phyloP scores from a whole-genome alignment of 257 asterid genomes.

The Lycium ferocissimum region DNA sequence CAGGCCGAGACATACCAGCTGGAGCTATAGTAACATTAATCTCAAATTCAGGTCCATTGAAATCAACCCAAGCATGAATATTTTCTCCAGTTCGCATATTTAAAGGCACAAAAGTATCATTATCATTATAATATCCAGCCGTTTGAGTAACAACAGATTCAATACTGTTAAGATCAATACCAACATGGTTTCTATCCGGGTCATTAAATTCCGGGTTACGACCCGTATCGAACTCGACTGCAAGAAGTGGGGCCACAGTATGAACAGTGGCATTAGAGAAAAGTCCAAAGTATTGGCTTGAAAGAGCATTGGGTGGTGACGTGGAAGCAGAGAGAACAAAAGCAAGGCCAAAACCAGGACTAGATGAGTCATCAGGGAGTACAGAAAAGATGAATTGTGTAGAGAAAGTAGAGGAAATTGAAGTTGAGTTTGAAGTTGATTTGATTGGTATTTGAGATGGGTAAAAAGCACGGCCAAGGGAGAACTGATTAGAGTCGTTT shows the following conservation, averaged over 20 bases:
- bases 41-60: slow-evolving; percentile 57
- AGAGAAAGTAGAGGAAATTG: slow-evolving; percentile 64
- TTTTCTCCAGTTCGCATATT: slow-evolving; percentile 70
- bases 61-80: slow-evolving; percentile 79
- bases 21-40: slow-evolving; percentile 75
- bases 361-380: slow-evolving; percentile 61
- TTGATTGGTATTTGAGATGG: slow-evolving; percentile 54
- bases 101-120: slow-evolving; percentile 48
- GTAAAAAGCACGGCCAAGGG: slow-evolving; percentile 74
- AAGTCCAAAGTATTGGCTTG: slow-evolving; percentile 74
- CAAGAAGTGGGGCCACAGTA: slow-evolving; percentile 64
- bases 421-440: slow-evolving; percentile 40
- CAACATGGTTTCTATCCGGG: slow-evolving; percentile 64
- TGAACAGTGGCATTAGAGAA: slow-evolving; percentile 46
- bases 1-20: slow-evolving; percentile 63
- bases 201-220: slow-evolving; percentile 69
- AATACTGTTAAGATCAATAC: slow-evolving; percentile 62
- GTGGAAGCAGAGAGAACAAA: slow-evolving; percentile 70
- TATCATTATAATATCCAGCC: slow-evolving; percentile 58
- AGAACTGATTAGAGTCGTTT: slow-evolving; percentile 61
- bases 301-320: slow-evolving; percentile 53
- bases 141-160: slow-evolving; percentile 42
- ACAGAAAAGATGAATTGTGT: slow-evolving; percentile 82
- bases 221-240: slow-evolving; percentile 79
- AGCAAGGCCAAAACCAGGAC: slow-evolving; percentile 87